Conservation (phyloP, 768 basidiomycete species). For the Phaffia tasmanica region DNA sequence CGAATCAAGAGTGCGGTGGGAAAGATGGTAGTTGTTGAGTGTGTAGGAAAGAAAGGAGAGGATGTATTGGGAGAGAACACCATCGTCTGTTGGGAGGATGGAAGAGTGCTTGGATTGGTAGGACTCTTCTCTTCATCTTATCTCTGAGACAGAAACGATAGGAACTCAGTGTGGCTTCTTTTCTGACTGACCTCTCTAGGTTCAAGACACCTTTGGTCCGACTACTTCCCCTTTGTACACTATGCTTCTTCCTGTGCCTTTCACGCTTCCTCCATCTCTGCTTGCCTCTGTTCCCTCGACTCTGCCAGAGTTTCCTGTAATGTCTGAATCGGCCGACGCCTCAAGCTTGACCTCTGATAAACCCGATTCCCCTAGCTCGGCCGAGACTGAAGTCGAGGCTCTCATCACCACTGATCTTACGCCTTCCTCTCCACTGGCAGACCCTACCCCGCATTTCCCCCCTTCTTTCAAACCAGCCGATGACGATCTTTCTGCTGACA, state of each 20-base stretch:
- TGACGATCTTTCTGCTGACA: neutral
- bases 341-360: neutral
- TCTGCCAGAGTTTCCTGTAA: neutral
- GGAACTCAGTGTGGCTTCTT: neutral
- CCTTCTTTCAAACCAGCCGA: no score
- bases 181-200: neutral
- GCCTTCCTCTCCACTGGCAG: no score
- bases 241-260: constrained; percentile 11
- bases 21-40: constrained; percentile 14
- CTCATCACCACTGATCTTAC: neutral
- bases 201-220: constrained; percentile 25
- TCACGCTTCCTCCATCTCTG: neutral
- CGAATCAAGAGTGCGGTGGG: constrained; percentile 16
- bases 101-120: constrained; percentile 23
- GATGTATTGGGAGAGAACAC: constrained; percentile 15
- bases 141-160: no score
- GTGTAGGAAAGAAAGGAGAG: neutral
- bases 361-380: neutral
- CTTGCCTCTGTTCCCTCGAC: neutral
- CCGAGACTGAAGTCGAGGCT: constrained; percentile 6
- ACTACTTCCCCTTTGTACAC: constrained; percentile 21
- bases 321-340: neutral
- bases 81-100: constrained; percentile 24
- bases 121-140: neutral
- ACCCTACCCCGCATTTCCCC: no score